Evolutionary conservation across 768 basidiomycete genomes (phyloP).

Genomic region (Boletus pseudopeckii): DNA sequence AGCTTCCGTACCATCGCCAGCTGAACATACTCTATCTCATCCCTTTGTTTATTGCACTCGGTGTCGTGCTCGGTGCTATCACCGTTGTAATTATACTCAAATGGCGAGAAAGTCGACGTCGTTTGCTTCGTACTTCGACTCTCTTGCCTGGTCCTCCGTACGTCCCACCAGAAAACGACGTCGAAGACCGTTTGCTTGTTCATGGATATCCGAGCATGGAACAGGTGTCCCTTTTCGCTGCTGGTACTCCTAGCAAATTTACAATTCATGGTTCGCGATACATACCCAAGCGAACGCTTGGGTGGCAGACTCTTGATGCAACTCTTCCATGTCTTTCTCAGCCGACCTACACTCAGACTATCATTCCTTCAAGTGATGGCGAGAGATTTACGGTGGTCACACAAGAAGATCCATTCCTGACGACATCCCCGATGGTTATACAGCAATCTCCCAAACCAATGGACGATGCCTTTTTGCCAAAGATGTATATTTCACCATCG

Average conservation of each 20-base stretch:
- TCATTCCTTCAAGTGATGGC: constrained; percentile 23
- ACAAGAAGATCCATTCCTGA: constrained; percentile 24
- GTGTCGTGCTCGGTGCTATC: constrained; percentile 24
- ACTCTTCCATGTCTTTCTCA: constrained; percentile 1
- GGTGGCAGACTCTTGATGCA: constrained; percentile 5
- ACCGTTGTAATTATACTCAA: constrained; percentile 7
- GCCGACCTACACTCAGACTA: constrained; percentile 7
- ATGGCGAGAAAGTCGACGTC: constrained; percentile 4
- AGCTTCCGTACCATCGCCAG: constrained; percentile 19
- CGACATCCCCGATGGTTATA: not conserved
- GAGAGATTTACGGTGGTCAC: constrained; percentile 23
- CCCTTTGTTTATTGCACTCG: constrained; percentile 26
- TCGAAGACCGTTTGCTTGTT: constrained; percentile 13
- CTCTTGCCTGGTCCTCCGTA: constrained; percentile 28
- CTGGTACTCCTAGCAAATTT: constrained; percentile 28
- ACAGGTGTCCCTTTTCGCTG: constrained; percentile 23
- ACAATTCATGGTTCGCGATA: constrained; percentile 30
- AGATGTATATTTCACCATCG: constrained; percentile 1
- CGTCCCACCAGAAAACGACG: constrained; percentile 16
- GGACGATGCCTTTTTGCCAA: not conserved
- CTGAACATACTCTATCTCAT: constrained; percentile 27
- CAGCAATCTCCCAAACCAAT: not conserved
- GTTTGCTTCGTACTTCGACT: constrained; percentile 14
- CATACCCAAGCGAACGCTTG: constrained; percentile 8
- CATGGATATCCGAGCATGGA: constrained; percentile 26